Evolutionary conservation across 345 rosid genomes (phyloP).

Genomic region (Leavenworthia alabamica): DNA sequence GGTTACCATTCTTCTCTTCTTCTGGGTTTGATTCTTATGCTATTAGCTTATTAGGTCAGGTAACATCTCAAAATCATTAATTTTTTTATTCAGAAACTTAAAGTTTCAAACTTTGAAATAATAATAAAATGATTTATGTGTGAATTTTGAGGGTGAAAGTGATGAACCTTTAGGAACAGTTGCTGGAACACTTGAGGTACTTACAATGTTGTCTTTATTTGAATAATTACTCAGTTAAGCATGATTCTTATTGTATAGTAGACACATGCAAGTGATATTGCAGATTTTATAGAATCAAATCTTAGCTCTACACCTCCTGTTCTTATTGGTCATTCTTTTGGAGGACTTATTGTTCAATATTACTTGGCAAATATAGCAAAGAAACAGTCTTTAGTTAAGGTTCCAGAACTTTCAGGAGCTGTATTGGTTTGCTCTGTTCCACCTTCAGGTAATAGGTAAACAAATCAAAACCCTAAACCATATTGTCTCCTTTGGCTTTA

Average conservation of each 20-base stretch:
- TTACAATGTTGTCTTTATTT: background rate
- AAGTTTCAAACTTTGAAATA: background rate
- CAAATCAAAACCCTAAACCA: slow-evolving; percentile 8
- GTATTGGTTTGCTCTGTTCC: slow-evolving; percentile 83
- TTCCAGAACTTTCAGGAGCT: slow-evolving; percentile 64
- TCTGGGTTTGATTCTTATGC: slow-evolving; percentile 81
- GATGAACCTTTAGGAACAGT: slow-evolving; percentile 56
- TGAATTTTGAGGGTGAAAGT: slow-evolving; percentile 67
- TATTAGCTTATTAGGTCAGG: slow-evolving; percentile 79
- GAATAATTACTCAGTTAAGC: background rate
- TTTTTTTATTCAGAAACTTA: background rate
- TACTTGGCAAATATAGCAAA: slow-evolving; percentile 56
- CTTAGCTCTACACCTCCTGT: slow-evolving; percentile 52
- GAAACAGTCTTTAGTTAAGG: slow-evolving; percentile 33
- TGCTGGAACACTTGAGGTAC: slow-evolving; percentile 80
- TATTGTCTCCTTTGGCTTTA: background rate
- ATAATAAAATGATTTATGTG: background rate
- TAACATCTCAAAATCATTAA: slow-evolving; percentile 4
- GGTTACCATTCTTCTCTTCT: slow-evolving; percentile 79
- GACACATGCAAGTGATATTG: slow-evolving; percentile 87
- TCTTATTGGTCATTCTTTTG: slow-evolving; percentile 85
- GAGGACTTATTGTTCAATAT: slow-evolving; percentile 76
- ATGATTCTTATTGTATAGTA: slow-evolving; percentile 43
- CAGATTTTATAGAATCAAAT: slow-evolving; percentile 55
- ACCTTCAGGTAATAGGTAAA: slow-evolving; percentile 89